phyloP scores from a whole-genome alignment of 441 rosid genomes.

The Euphorbia schlechtendalii region DNA sequence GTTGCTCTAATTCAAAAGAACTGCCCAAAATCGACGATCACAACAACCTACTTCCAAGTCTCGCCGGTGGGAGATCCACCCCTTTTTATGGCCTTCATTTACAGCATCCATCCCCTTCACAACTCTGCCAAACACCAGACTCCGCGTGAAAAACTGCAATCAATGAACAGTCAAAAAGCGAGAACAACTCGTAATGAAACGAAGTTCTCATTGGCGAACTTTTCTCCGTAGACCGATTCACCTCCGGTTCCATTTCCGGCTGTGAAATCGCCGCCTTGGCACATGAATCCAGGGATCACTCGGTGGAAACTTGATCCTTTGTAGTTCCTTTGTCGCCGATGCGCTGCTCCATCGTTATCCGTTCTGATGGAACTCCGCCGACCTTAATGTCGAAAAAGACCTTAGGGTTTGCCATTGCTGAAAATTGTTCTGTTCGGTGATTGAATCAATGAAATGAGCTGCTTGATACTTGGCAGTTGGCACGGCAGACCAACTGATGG shows the following conservation, averaged over 20 bases:
- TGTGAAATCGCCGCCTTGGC: constrained; percentile 76
- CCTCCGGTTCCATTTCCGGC: constrained; percentile 60
- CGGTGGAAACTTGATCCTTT: constrained; percentile 63
- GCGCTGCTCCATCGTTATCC: constrained; percentile 34
- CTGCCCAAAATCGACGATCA: no score
- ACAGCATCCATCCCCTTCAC: no score
- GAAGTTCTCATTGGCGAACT: constrained; percentile 42
- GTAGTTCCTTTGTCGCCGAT: no score
- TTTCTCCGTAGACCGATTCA: constrained; percentile 40
- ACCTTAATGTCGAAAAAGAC: constrained; percentile 33
- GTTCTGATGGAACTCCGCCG: constrained; percentile 29
- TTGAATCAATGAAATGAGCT: background rate
- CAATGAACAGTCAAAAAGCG: no score
- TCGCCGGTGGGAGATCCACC: no score
- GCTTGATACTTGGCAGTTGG: background rate
- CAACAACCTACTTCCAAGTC: no score
- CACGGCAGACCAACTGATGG: background rate
- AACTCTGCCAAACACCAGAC: no score
- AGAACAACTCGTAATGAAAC: no score
- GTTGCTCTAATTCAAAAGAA: no score
- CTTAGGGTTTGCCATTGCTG: constrained; percentile 25
- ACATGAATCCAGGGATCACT: constrained; percentile 70
- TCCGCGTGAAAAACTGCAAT: no score
- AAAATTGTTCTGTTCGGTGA: no score
- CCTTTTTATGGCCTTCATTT: no score